phyloP scores from a whole-genome alignment of 345 rosid species.

The Noccaea bulbosa region DNA sequence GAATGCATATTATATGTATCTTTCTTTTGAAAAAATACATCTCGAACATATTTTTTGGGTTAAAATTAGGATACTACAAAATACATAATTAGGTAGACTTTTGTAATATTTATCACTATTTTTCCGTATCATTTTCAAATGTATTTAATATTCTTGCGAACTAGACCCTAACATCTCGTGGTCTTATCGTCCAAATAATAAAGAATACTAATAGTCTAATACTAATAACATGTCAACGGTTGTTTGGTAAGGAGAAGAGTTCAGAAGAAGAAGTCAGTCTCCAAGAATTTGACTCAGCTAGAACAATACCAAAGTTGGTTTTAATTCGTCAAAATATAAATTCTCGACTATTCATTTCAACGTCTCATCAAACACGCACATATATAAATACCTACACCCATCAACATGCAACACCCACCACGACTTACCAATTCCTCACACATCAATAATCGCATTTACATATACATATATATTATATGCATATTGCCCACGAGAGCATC shows the following conservation, averaged over 20 bases:
- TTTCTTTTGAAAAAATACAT: not conserved
- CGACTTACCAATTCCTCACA: slow-evolving; percentile 22
- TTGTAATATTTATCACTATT: not conserved
- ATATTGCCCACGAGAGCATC: slow-evolving; percentile 19
- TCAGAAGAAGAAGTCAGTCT: slow-evolving; percentile 42
- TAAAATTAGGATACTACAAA: slow-evolving; percentile 6
- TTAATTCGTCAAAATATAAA: slow-evolving; percentile 28
- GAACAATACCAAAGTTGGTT: slow-evolving; percentile 33
- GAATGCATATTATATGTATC: not conserved
- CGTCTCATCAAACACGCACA: slow-evolving; percentile 22
- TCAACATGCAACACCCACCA: slow-evolving; percentile 38
- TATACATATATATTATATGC: slow-evolving; percentile 7
- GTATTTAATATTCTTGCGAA: slow-evolving; percentile 26
- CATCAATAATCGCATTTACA: slow-evolving; percentile 22
- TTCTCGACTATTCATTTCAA: slow-evolving; percentile 38
- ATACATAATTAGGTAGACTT: slow-evolving; percentile 36
- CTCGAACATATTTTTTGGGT: not conserved
- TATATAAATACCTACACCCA: slow-evolving; percentile 40
- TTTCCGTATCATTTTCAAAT: slow-evolving; percentile 26
- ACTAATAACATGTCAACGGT: slow-evolving; percentile 41
- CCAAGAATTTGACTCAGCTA: slow-evolving; percentile 33
- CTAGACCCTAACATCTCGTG: slow-evolving; percentile 42
- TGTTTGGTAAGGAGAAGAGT: slow-evolving; percentile 30
- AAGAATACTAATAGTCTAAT: slow-evolving; percentile 17
- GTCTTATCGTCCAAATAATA: slow-evolving; percentile 27